Base-by-base conservation (phyloP, 371 early-diverging fungal species). In the Mortierella sp. region DNA sequence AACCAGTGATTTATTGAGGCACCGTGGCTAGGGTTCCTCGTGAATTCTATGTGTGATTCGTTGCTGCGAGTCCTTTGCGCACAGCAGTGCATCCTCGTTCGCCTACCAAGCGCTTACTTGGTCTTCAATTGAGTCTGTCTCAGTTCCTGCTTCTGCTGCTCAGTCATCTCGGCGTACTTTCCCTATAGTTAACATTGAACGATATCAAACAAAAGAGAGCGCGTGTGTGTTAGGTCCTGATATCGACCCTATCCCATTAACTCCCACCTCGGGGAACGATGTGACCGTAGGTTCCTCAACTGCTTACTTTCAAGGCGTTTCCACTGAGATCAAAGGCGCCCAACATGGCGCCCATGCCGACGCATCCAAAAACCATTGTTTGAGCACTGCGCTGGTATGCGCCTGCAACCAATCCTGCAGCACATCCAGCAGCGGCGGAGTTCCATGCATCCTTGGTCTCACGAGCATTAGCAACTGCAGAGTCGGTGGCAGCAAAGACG, bases 341-440 rank as follows among this genome's bases (percentile, higher is more conserved):
- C 90, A 92, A 90, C 60, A 88, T 81, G 28, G 84, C 83, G 28
- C 90, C 91, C 80, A 92, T 82, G 71, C 87, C 88, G 49, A 87
- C 80, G 73, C 91, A 90, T 61, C 72, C 78, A 24, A 71, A 63
- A 49, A 78, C 64, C 78, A 78, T 71, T 38, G 67, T 64, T 64
- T 71, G 71, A 38, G 59, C 65, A 38, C 45, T 68, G 58, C 72
- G 69, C 60, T 72, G 68, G 62, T 83, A 87, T 27, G 88, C 80
- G 64, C 91, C 91, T 53, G 91, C 91, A 56, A 90, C 86, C 41
- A 89, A 52, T 76, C 92, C 92, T 55, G 92, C 85, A 41, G 91
- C 90, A 69, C 92, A 91, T 61, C 92, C 92, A 71, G 87, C 92
- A 64, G 88, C 84, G 42, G 81, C 90, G 49, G 91, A 86, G 71